phyloP scores from a whole-genome alignment of 345 rosid genomes.

The Populus ilicifolia region DNA sequence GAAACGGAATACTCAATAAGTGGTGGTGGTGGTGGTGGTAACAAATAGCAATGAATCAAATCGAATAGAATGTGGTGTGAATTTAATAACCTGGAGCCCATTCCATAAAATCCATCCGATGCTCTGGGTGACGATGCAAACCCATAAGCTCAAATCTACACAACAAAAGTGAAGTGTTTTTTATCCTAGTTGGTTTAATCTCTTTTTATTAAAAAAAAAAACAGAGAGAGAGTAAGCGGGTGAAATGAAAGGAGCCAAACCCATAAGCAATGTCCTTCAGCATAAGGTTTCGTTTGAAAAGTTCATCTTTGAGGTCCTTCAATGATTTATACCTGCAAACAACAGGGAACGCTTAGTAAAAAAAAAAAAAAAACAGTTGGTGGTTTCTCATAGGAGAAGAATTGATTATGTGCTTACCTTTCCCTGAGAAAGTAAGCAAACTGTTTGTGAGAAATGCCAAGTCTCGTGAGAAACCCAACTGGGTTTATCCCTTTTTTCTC shows the following conservation, averaged over 20 bases:
- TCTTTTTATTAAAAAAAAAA: not conserved
- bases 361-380: not conserved
- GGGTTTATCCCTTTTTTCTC: conserved; percentile 48
- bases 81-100: conserved; percentile 90
- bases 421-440: conserved; percentile 90
- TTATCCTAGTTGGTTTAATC: too few relatives aligned
- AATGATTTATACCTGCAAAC: conserved; percentile 67
- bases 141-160: conserved; percentile 72
- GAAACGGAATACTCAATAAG: too few relatives aligned
- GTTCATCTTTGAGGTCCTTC: conserved; percentile 82
- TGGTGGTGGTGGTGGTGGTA: too few relatives aligned
- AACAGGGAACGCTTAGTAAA: not conserved
- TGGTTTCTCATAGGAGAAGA: too few relatives aligned
- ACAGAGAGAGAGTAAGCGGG: not conserved
- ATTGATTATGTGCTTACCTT: conserved; percentile 40
- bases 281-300: conserved; percentile 61
- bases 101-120: conserved; percentile 85
- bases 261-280: conserved; percentile 80
- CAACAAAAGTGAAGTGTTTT: not conserved
- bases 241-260: conserved; percentile 33
- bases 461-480: conserved; percentile 63
- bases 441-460: conserved; percentile 67
- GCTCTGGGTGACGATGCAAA: conserved; percentile 83
- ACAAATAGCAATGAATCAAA: not conserved
- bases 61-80: not conserved